Conservation (phyloP, 176 grass and related monocot species). For the Carex cristatella region DNA sequence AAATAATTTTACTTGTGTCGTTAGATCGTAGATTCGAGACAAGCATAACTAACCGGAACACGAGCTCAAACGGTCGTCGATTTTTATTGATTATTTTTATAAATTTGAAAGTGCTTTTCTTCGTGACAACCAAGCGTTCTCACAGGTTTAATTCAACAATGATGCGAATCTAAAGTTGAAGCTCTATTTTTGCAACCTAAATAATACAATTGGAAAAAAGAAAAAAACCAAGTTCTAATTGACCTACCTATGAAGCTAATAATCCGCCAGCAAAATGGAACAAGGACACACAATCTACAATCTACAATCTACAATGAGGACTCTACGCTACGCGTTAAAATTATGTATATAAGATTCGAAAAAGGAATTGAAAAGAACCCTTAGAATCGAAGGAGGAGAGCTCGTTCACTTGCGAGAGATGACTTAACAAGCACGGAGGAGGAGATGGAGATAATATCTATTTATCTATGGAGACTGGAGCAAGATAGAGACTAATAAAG, state of each 20-base stretch:
- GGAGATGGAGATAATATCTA: not conserved
- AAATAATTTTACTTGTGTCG: not conserved
- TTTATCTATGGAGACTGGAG: not conserved
- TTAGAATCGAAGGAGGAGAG: not conserved
- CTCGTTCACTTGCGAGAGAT: not conserved
- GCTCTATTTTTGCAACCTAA: not conserved
- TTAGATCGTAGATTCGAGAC: not conserved
- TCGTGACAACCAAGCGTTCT: not conserved
- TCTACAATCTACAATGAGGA: not conserved
- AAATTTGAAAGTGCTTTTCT: not conserved
- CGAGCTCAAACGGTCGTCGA: not conserved
- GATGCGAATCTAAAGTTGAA: not conserved
- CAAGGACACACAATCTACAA: not conserved
- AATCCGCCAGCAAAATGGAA: not conserved
- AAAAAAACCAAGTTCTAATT: not conserved
- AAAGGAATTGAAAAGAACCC: slow-evolving; percentile 22
- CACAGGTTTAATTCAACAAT: not conserved
- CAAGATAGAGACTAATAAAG: no score
- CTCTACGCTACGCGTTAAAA: not conserved
- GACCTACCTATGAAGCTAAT: not conserved
- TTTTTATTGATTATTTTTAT: not conserved
- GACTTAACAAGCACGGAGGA: not conserved
- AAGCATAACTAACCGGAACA: no score
- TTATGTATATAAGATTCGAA: slow-evolving; percentile 9
- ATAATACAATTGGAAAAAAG: not conserved